A percentile compares a stretch with the other conserved stretches of the same genome.
These are phyloP conservation scores for Euphorbia pulcherrima DNA, from an alignment of 345 rosid genomes.

Conservation along the genomic window DNA sequence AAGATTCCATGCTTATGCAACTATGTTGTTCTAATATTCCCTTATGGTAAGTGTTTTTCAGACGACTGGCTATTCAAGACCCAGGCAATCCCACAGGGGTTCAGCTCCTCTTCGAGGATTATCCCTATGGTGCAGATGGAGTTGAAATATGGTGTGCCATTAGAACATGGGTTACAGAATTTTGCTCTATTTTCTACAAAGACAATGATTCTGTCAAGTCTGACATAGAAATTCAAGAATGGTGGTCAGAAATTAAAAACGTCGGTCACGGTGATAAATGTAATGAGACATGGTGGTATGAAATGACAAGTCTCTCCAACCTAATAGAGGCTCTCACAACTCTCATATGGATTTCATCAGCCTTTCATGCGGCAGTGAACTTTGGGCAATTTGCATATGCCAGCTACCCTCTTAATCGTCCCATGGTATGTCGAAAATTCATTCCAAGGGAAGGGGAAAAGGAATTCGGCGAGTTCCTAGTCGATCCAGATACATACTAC, in stretches of 20 bases:
- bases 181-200: slow-evolving; percentile 47
- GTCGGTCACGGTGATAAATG: slow-evolving; percentile 52
- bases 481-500: slow-evolving; percentile 42
- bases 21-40: neutral
- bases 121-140: slow-evolving; percentile 61
- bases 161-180: slow-evolving; percentile 47
- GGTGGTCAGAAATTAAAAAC: slow-evolving; percentile 58
- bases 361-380: slow-evolving; percentile 52
- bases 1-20: neutral
- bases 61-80: slow-evolving; percentile 48
- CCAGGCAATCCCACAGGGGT: slow-evolving; percentile 36
- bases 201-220: slow-evolving; percentile 36
- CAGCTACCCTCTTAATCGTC: slow-evolving; percentile 53
- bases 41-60: slow-evolving; percentile 24
- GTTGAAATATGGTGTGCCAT: slow-evolving; percentile 56
- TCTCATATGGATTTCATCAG: slow-evolving; percentile 60
- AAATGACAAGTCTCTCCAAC: slow-evolving; percentile 32
- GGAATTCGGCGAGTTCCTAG: slow-evolving; percentile 33
- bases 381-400: slow-evolving; percentile 58
- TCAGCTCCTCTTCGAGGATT: slow-evolving; percentile 45
- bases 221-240: slow-evolving; percentile 54
- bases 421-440: slow-evolving; percentile 37
- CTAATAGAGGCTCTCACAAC: slow-evolving; percentile 44
- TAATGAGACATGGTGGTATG: slow-evolving; percentile 48
- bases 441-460: slow-evolving; percentile 48